phyloP scores from a whole-genome alignment of 352 stramenopile genomes.

The Pythium insidiosum region DNA sequence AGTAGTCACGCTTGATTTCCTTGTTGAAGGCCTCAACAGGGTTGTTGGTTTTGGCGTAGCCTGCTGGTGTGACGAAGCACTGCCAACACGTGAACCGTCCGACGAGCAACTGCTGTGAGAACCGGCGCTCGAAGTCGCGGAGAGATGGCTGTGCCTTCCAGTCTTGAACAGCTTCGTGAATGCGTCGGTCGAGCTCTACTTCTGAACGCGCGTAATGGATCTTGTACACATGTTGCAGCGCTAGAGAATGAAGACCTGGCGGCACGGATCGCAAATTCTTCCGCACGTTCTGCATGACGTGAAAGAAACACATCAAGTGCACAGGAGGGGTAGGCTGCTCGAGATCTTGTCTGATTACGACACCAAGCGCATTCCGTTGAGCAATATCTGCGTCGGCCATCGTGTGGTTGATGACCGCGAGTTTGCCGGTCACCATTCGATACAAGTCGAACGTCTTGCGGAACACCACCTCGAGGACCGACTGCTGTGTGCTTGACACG shows the following conservation, averaged over 20 bases:
- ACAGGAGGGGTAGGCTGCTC: not conserved
- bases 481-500: slow-evolving; percentile 5
- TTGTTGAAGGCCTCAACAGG: slow-evolving; percentile 19
- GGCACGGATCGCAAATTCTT: not conserved
- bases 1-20: slow-evolving; percentile 16
- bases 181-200: not conserved
- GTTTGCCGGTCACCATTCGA: not conserved
- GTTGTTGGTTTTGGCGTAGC: slow-evolving; percentile 16
- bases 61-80: slow-evolving; percentile 2
- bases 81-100: slow-evolving; percentile 9
- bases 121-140: not conserved
- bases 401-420: not conserved
- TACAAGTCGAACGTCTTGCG: not conserved
- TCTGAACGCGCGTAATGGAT: slow-evolving; percentile 6
- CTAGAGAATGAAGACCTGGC: not conserved
- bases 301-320: slow-evolving; percentile 18
- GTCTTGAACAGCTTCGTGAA: not conserved
- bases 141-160: not conserved
- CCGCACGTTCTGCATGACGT: slow-evolving; percentile 12
- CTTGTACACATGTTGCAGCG: slow-evolving; percentile 6
- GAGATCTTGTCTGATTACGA: not conserved
- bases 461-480: slow-evolving; percentile 1
- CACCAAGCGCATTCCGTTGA: slow-evolving; percentile 12
- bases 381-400: slow-evolving; percentile 17
- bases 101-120: not conserved